These are phyloP conservation scores for Trametes sanguinea DNA, from an alignment of 768 basidiomycete genomes.

Conservation along the genomic window DNA sequence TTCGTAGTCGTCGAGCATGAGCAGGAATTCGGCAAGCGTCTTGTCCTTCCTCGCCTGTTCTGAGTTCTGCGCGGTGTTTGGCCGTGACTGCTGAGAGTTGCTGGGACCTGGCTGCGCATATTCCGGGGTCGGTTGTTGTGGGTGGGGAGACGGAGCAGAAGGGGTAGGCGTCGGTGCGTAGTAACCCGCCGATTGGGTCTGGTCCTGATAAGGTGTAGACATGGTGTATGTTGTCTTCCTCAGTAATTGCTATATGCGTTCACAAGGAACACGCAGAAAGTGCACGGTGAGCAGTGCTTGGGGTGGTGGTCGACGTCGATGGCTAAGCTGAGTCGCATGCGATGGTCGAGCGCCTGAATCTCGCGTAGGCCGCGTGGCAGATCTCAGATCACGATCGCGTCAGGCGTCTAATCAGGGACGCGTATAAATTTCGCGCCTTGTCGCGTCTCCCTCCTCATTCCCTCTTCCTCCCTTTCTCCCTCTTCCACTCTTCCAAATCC, in stretches of 20 bases:
- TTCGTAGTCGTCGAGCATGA: conserved; percentile 96
- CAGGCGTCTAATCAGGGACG: conserved; percentile 3
- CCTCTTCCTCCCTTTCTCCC: neutral
- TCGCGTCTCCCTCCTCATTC: conserved; percentile 14
- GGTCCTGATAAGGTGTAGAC: conserved; percentile 23
- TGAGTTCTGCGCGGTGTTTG: conserved; percentile 65
- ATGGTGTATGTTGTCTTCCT: neutral
- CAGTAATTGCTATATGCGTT: too few relatives aligned
- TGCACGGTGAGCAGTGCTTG: neutral
- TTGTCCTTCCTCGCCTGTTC: conserved; percentile 87
- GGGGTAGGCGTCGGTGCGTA: conserved; percentile 22
- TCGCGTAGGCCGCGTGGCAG: neutral
- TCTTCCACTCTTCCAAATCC: neutral
- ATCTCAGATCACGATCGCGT: conserved; percentile 5
- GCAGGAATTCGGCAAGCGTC: conserved; percentile 88
- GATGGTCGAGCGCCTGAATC: too few relatives aligned
- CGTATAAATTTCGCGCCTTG: conserved; percentile 15
- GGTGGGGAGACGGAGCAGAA: conserved; percentile 20
- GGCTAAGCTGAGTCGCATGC: neutral
- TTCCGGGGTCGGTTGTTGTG: conserved; percentile 22
- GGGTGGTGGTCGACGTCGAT: conserved; percentile 1
- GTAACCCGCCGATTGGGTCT: conserved; percentile 13
- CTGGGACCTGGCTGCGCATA: conserved; percentile 25
- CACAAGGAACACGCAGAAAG: neutral
- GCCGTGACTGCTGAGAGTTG: conserved; percentile 30